These are phyloP conservation scores for Brasilioporus rufonigricans DNA, from an alignment of 768 basidiomycete species.

Conservation along the genomic window DNA sequence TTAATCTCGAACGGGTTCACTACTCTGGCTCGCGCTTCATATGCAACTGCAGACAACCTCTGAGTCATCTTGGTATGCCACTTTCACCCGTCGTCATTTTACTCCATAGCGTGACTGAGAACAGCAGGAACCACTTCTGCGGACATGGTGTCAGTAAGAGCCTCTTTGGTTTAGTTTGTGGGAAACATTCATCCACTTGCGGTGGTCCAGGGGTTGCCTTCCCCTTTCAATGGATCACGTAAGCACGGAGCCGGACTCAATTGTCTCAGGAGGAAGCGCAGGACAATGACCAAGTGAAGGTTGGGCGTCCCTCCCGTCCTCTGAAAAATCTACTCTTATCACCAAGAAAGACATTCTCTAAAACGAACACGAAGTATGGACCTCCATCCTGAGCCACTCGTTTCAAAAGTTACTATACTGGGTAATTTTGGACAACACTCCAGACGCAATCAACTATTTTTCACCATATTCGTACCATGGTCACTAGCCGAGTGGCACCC, in stretches of 20 bases:
- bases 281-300: slow-evolving; percentile 1
- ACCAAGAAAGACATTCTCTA: neutral
- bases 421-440: slow-evolving; percentile 11
- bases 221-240: neutral
- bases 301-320: neutral
- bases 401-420: neutral
- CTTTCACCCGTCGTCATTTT: neutral
- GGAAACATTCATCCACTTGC: no score
- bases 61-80: neutral
- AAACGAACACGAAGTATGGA: neutral
- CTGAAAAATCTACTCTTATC: neutral
- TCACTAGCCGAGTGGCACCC: slow-evolving; percentile 22
- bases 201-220: slow-evolving; percentile 1
- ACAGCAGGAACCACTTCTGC: neutral
- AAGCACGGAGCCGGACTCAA: neutral
- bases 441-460: slow-evolving; percentile 23
- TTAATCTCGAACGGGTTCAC: neutral
- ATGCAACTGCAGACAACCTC: neutral
- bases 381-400: slow-evolving; percentile 10
- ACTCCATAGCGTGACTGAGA: neutral
- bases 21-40: neutral
- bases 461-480: slow-evolving; percentile 1
- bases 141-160: neutral
- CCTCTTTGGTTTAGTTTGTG: no score
- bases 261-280: slow-evolving; percentile 6